A percentile compares a stretch with the other conserved stretches of the same genome.
Conservation (phyloP, 306 rosid species). For the Pueraria montana region DNA sequence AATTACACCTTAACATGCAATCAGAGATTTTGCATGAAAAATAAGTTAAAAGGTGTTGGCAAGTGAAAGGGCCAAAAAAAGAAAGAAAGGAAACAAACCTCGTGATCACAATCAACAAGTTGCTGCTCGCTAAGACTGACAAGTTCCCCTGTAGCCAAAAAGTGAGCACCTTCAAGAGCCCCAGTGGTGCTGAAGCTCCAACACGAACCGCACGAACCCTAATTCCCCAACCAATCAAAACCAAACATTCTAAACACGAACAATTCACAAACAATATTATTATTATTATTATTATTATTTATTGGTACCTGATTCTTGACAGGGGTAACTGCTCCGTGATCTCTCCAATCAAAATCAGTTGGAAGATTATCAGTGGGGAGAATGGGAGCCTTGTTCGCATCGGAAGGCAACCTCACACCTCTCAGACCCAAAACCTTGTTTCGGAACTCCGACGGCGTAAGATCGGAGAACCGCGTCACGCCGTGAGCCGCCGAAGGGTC, state of each 20-base stretch:
- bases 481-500: slow-evolving; percentile 93
- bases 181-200: slow-evolving; percentile 98
- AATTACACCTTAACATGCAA: slow-evolving; percentile 9
- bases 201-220: slow-evolving; percentile 99
- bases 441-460: slow-evolving; percentile 80
- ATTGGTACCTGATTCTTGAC: slow-evolving; percentile 85
- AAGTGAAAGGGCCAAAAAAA: neutral
- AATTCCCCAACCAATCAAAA: slow-evolving; percentile 36
- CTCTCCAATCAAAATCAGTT: slow-evolving; percentile 92
- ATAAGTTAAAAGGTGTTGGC: neutral
- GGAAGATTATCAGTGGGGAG: slow-evolving; percentile 89
- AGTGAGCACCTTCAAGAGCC: slow-evolving; percentile 96
- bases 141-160: slow-evolving; percentile 82
- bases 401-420: slow-evolving; percentile 65
- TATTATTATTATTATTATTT: neutral
- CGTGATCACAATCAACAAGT: slow-evolving; percentile 96
- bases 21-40: neutral
- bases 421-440: slow-evolving; percentile 68
- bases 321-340: slow-evolving; percentile 76
- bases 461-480: slow-evolving; percentile 85
- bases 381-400: slow-evolving; percentile 78
- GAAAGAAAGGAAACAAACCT: slow-evolving; percentile 56
- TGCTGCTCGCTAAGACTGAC: slow-evolving; percentile 98
- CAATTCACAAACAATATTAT: neutral
- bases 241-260: neutral